Conservation (phyloP, 441 rosid species). For the Euphorbia celastroides region DNA sequence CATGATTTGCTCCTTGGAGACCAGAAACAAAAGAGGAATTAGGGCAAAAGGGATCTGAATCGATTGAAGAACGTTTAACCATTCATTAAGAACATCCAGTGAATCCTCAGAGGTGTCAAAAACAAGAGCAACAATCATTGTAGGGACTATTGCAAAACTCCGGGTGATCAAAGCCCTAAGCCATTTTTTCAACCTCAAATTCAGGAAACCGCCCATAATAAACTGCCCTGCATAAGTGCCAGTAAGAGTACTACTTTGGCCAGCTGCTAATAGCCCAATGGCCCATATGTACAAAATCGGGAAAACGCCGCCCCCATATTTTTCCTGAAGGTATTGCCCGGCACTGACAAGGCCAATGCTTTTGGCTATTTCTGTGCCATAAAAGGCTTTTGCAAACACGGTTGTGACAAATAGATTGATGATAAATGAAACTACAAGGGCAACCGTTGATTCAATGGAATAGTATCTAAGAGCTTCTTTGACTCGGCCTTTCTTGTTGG, state of each 20-base stretch:
- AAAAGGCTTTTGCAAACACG: conserved; percentile 84
- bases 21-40: conserved; percentile 71
- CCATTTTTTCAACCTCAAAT: conserved; percentile 80
- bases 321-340: conserved; percentile 77
- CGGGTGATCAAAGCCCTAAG: conserved; percentile 85
- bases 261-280: conserved; percentile 83
- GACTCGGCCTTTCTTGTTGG: conserved; percentile 51
- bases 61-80: conserved; percentile 88
- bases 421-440: conserved; percentile 65
- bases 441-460: conserved; percentile 64
- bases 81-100: conserved; percentile 72
- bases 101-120: conserved; percentile 62
- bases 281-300: conserved; percentile 90
- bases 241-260: conserved; percentile 91
- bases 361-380: conserved; percentile 65
- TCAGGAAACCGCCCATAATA: conserved; percentile 91
- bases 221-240: conserved; percentile 95
- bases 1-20: conserved; percentile 77
- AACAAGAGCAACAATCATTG: conserved; percentile 64
- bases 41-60: conserved; percentile 88
- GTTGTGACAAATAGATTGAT: conserved; percentile 82
- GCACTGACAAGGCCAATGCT: conserved; percentile 73
- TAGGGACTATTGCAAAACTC: conserved; percentile 77
- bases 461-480: conserved; percentile 86
- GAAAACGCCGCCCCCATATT: conserved; percentile 68